Percentiles rank a stretch among this genome's conserved stretches.
These are phyloP conservation scores for Botrytis squamosa DNA, from an alignment of 2,329 filamentous ascomycete genomes.

Conservation along the genomic window DNA sequence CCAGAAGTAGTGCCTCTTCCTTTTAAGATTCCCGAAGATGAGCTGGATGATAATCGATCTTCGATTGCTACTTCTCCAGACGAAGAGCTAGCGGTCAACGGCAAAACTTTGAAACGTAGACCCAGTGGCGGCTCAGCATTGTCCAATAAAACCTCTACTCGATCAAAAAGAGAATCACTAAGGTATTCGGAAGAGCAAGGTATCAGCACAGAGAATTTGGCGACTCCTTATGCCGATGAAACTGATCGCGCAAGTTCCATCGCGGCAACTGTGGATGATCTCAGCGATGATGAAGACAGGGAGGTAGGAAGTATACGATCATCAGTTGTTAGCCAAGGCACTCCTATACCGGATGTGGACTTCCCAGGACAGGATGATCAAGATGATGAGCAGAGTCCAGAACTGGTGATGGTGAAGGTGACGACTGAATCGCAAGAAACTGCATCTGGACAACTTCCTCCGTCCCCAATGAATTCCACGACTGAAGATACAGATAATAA, in stretches of 20 bases:
- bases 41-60: constrained; percentile 53
- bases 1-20: constrained; percentile 63
- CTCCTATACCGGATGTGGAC: not conserved
- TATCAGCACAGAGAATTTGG: constrained; percentile 45
- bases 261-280: constrained; percentile 56
- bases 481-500: not conserved
- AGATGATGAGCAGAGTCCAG: not conserved
- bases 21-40: constrained; percentile 56
- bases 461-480: not conserved
- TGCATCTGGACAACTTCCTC: not conserved
- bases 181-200: constrained; percentile 32
- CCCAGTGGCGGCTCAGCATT: constrained; percentile 47
- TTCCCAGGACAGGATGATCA: not conserved
- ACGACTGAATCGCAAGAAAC: not conserved
- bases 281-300: constrained; percentile 43
- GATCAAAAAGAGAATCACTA: constrained; percentile 33
- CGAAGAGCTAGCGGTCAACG: constrained; percentile 55
- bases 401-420: not conserved
- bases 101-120: constrained; percentile 50
- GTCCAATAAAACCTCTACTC: constrained; percentile 31
- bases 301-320: constrained; percentile 36
- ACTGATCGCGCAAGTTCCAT: constrained; percentile 51
- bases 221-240: constrained; percentile 39
- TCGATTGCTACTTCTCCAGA: constrained; percentile 71
- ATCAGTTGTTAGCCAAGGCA: constrained; percentile 28